Conservation (phyloP, 2,329 filamentous ascomycete species). For the Pseudogymnoascus sp. region DNA sequence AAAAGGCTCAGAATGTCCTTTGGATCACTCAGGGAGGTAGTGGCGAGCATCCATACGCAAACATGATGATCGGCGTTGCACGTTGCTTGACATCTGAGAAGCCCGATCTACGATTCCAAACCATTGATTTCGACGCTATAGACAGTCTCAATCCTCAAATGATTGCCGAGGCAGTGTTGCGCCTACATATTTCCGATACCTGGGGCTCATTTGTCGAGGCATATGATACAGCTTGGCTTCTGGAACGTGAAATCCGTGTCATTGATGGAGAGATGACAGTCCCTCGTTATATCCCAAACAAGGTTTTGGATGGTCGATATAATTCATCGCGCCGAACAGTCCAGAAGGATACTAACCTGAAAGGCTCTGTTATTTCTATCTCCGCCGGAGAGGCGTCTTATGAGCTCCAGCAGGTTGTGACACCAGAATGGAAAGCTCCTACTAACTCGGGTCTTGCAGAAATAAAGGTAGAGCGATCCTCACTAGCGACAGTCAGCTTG, state of each 20-base stretch:
- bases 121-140: slow-evolving; percentile 8
- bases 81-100: slow-evolving; percentile 8
- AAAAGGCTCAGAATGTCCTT: slow-evolving; percentile 1
- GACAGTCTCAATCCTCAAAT: background rate
- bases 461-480: slow-evolving; percentile 4
- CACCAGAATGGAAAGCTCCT: background rate
- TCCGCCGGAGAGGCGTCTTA: background rate
- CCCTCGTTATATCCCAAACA: slow-evolving; percentile 1
- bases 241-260: slow-evolving; percentile 11
- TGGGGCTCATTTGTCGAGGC: slow-evolving; percentile 2
- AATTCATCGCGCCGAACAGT: slow-evolving; percentile 10
- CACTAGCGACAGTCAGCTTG: slow-evolving; percentile 2
- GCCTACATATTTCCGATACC: slow-evolving; percentile 2
- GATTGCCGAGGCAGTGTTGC: slow-evolving; percentile 10
- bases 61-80: slow-evolving; percentile 11
- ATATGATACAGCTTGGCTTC: slow-evolving; percentile 11
- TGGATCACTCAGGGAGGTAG: slow-evolving; percentile 11
- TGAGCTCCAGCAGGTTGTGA: background rate
- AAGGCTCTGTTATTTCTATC: background rate
- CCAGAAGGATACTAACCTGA: background rate
- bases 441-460: background rate
- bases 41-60: slow-evolving; percentile 10
- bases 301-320: slow-evolving; percentile 1
- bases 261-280: background rate
- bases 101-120: slow-evolving; percentile 6